phyloP scores from a whole-genome alignment of 2,329 filamentous ascomycete genomes.

The Penicillium sclerotigenum region DNA sequence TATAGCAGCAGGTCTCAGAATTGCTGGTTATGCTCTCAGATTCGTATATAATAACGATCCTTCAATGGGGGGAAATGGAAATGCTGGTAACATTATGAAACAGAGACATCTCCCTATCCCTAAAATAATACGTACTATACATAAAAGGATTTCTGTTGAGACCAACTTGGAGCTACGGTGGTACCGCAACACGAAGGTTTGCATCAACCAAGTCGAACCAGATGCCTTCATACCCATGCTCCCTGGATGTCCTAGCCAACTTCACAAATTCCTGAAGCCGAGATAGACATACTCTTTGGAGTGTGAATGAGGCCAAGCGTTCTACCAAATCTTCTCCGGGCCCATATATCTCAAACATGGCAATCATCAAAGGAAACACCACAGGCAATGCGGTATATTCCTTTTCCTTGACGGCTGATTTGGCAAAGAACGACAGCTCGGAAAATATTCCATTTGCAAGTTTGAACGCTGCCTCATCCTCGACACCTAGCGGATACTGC shows the following conservation, averaged over 20 bases:
- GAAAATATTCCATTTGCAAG: conserved; percentile 24
- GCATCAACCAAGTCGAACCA: conserved; percentile 27
- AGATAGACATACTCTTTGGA: conserved; percentile 18
- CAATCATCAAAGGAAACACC: conserved; percentile 24
- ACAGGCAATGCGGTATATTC: conserved; percentile 20
- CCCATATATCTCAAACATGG: conserved; percentile 24
- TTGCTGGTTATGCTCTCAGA: not conserved
- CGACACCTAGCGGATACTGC: conserved; percentile 30
- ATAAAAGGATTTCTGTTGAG: conserved; percentile 9
- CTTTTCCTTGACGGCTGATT: conserved; percentile 3
- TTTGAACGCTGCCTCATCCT: conserved; percentile 21
- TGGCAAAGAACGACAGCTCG: conserved; percentile 20
- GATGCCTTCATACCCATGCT: conserved; percentile 18
- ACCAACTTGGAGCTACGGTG: conserved; percentile 9
- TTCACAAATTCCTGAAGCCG: conserved; percentile 23
- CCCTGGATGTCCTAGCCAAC: conserved; percentile 15
- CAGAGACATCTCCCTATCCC: not conserved
- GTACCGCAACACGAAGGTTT: conserved; percentile 22
- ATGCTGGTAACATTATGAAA: not conserved
- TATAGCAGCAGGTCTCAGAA: too few relatives aligned
- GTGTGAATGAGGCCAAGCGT: conserved; percentile 15
- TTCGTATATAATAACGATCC: not conserved
- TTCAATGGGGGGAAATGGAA: not conserved
- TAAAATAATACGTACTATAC: conserved; percentile 2
- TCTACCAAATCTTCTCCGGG: conserved; percentile 22